These are phyloP conservation scores for Sideroxylon spinosum DNA, from an alignment of 179 eudicot genomes.

Conservation along the genomic window DNA sequence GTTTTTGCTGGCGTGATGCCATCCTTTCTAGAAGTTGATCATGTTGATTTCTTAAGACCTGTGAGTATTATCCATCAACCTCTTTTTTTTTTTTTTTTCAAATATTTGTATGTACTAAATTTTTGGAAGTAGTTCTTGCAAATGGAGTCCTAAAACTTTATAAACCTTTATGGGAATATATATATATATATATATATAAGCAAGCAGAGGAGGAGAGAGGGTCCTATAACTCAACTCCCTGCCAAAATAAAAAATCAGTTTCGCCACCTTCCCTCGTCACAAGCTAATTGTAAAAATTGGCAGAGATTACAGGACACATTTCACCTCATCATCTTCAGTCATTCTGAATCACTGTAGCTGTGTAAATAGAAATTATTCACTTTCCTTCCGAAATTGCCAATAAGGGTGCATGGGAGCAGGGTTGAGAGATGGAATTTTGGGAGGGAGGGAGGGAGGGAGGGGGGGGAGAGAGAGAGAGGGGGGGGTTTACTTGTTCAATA, in stretches of 20 bases:
- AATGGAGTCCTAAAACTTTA: neutral
- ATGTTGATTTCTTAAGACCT: slow-evolving; percentile 91
- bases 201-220: no score
- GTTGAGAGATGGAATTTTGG: no score
- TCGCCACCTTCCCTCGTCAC: neutral
- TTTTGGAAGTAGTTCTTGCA: neutral
- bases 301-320: no score
- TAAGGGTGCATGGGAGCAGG: no score
- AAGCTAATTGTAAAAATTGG: neutral
- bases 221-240: no score
- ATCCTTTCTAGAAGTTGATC: slow-evolving; percentile 89
- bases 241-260: no score
- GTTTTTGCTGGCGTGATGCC: slow-evolving; percentile 86
- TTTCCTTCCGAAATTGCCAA: no score
- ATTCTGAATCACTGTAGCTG: neutral
- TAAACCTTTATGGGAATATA: neutral
- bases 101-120: neutral
- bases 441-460: no score
- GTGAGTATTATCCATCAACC: slow-evolving; percentile 41
- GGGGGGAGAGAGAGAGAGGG: no score
- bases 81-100: neutral
- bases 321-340: neutral
- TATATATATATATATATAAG: neutral
- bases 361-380: no score
- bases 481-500: no score